Conservation (phyloP, 805 yeast species). For the Candida caryicola region DNA sequence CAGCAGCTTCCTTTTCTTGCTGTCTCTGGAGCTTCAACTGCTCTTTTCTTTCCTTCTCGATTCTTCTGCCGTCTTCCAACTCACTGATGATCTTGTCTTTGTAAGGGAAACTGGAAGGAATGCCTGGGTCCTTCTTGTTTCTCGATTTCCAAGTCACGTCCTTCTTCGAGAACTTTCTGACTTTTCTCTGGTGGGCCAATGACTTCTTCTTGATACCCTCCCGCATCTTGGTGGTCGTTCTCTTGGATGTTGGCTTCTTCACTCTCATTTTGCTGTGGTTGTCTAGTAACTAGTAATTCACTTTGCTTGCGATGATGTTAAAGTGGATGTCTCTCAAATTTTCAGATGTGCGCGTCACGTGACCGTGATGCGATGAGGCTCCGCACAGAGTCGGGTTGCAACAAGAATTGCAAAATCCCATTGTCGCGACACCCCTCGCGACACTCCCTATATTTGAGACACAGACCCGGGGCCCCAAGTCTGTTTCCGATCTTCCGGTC, state of each 20-base stretch:
- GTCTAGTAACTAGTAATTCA: neutral
- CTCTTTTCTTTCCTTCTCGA: slow-evolving; percentile 53
- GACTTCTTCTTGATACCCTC: slow-evolving; percentile 97
- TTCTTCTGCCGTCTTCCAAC: slow-evolving; percentile 60
- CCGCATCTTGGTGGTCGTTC: slow-evolving; percentile 88
- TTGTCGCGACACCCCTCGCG: too few relatives aligned
- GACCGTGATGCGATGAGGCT: slow-evolving; percentile 2
- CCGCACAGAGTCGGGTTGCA: too few relatives aligned
- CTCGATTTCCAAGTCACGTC: slow-evolving; percentile 93
- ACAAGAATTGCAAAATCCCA: too few relatives aligned
- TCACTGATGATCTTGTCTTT: slow-evolving; percentile 77
- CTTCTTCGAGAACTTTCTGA: slow-evolving; percentile 75
- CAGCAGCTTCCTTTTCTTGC: slow-evolving; percentile 44
- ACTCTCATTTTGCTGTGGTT: slow-evolving; percentile 37
- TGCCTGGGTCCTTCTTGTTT: slow-evolving; percentile 84
- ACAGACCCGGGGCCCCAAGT: too few relatives aligned
- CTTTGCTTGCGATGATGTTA: neutral
- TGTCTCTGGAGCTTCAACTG: slow-evolving; percentile 48
- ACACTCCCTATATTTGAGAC: too few relatives aligned
- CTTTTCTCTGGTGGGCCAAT: slow-evolving; percentile 85
- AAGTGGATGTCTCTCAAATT: neutral
- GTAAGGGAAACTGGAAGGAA: slow-evolving; percentile 93
- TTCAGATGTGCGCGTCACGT: too few relatives aligned
- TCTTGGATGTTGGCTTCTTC: slow-evolving; percentile 73
- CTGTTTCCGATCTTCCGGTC: too few relatives aligned